phyloP scores from a whole-genome alignment of 202 grass and related monocot genomes.

The Brachypodium distachyon region DNA sequence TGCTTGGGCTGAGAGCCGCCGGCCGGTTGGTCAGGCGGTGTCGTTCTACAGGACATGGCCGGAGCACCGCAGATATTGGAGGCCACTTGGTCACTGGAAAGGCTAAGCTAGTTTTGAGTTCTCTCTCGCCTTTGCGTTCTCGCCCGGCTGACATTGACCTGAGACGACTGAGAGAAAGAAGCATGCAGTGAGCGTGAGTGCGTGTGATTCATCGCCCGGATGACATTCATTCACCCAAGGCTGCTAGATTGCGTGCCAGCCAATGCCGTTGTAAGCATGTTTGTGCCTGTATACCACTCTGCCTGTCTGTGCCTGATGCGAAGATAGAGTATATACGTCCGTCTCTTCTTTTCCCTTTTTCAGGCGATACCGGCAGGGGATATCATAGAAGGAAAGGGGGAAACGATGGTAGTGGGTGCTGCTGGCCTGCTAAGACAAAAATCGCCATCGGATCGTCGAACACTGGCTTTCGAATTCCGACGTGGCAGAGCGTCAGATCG shows the following conservation, averaged over 20 bases:
- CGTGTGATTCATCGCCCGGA: constrained; percentile 26
- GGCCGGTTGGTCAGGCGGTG: not conserved
- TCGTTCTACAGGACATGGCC: constrained; percentile 15
- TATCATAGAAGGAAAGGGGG: not conserved
- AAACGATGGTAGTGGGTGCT: not conserved
- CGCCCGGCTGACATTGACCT: not conserved
- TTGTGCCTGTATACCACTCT: not conserved
- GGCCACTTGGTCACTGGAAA: not conserved
- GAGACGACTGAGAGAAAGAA: not conserved
- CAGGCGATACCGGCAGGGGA: not conserved
- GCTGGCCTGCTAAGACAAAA: not conserved
- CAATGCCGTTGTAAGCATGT: too few species aligned
- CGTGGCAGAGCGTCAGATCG: not conserved
- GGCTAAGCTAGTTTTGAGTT: not conserved
- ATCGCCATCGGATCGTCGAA: not conserved
- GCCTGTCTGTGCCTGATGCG: not conserved
- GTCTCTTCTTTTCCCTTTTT: not conserved
- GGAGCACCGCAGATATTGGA: constrained; percentile 8
- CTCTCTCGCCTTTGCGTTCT: not conserved
- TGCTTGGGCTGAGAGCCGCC: too few species aligned
- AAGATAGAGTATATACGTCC: not conserved
- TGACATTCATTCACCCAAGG: too few species aligned
- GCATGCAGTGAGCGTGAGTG: not conserved
- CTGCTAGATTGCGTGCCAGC: not conserved
- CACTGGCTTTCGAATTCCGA: not conserved